Evolutionary conservation across 2,329 filamentous ascomycete species (phyloP), one percentile per base, ranked within the genome.

Genomic region (Sarocladiaceae sp.): DNA sequence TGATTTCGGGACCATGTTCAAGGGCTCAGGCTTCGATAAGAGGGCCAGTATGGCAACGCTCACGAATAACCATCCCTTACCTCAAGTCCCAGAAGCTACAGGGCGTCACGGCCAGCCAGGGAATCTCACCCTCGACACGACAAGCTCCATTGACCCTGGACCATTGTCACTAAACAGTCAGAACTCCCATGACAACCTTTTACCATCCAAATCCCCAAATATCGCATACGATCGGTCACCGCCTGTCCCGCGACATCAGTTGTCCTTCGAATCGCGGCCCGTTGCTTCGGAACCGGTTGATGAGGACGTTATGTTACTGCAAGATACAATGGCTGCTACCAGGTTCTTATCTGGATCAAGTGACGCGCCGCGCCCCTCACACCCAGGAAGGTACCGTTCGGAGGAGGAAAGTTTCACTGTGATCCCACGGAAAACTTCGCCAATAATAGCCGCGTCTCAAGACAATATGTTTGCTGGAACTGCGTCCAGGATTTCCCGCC

Each of bases 1-100:
- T 37, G 76, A 80, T 53, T 76, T 80, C 50, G 68, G 72, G 47
- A 74, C 68, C 45, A 76, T 80, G 71, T 67, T 80, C 32, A 64
- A 65, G 10, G 66, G 63, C n/a, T 43, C 40, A 10, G 40, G 40
- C 24, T 75, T 76, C 40, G 74, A 77, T 49, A 79, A 79, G 58
- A 65, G 74, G 48, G 64, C 70, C 18, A 75, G 74, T 52, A 64
- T 69, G 40, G 62, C 62, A n/a, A 75, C 73, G 3, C 48, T 74
- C 45, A 70, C 66, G 42, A 68, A 64, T 16, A 65, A 68, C 26
- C 15, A 37, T 24, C 31, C 31, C 21, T 23, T 29, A 7, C 51
- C 58, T 7, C 58, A 61, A 4, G 60, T 63, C 15, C 63, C 65
- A 20, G 66, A 73, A 6, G 69, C 70, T 24, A 73, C 73, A 1